Percentiles rank a stretch among this genome's conserved stretches.
phyloP scores from a whole-genome alignment of 2,329 filamentous ascomycete genomes.

The Aureobasidium musti region DNA sequence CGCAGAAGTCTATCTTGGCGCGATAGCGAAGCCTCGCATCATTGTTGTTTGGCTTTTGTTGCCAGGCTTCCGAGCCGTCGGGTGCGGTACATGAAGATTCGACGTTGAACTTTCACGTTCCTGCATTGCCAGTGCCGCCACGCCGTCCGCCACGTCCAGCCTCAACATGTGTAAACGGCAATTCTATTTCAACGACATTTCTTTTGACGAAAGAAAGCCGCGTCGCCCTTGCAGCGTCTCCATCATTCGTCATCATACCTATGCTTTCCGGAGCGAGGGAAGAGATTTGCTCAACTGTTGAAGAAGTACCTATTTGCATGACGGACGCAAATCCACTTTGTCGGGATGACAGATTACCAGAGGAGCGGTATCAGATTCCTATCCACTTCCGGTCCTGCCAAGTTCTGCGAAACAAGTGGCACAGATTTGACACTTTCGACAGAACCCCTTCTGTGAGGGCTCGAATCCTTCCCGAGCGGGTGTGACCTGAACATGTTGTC shows the following conservation, averaged over 20 bases:
- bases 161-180: constrained; percentile 1
- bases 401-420: constrained; percentile 14
- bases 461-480: not conserved
- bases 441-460: not conserved
- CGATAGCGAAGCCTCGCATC: not conserved
- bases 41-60: constrained; percentile 15
- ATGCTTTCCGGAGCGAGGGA: not conserved
- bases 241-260: not conserved
- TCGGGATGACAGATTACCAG: constrained; percentile 3
- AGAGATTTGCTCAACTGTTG: not conserved
- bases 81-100: constrained; percentile 3
- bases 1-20: constrained; percentile 21
- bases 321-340: constrained; percentile 6
- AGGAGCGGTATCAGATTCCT: constrained; percentile 13
- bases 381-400: constrained; percentile 18
- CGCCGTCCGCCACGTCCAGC: constrained; percentile 27
- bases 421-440: constrained; percentile 19
- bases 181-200: constrained; percentile 26
- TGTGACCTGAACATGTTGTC: not conserved
- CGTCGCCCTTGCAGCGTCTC: not conserved
- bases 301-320: not conserved
- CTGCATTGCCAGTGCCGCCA: constrained; percentile 27
- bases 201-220: constrained; percentile 2
- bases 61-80: constrained; percentile 14
- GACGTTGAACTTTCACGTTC: constrained; percentile 23